Evolutionary conservation across 345 rosid genomes (phyloP).

Genomic region (Sapria himalayana): DNA sequence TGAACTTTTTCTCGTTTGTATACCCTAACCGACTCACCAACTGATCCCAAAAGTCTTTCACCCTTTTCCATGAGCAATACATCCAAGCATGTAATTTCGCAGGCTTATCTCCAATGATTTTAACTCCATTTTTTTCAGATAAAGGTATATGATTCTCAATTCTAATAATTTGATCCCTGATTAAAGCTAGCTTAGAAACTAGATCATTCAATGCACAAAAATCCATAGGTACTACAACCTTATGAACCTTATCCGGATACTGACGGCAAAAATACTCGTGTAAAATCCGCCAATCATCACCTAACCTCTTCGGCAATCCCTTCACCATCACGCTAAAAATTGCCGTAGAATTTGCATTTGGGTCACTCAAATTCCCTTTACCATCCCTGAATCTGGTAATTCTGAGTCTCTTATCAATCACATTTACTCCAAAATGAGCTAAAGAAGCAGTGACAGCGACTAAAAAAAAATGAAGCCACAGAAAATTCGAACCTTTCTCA

Average conservation of each 20-base stretch:
- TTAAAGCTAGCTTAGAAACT: conserved; percentile 53
- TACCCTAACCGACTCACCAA: conserved; percentile 31
- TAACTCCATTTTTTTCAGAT: conserved; percentile 27
- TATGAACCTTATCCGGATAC: conserved; percentile 76
- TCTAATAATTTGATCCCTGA: conserved; percentile 86
- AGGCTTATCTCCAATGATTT: conserved; percentile 9
- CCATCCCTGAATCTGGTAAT: conserved; percentile 89
- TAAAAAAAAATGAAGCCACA: conserved; percentile 76
- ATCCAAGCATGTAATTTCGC: conserved; percentile 12
- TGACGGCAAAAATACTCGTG: conserved; percentile 46
- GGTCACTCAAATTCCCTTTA: conserved; percentile 65
- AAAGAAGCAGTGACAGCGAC: conserved; percentile 35
- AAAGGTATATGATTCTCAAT: conserved; percentile 59
- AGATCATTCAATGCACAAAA: conserved; percentile 85
- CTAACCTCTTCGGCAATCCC: conserved; percentile 72
- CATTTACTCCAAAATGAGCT: conserved; percentile 55
- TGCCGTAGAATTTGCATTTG: conserved; percentile 45
- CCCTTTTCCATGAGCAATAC: conserved; percentile 16
- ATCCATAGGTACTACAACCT: conserved; percentile 78
- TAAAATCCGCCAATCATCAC: conserved; percentile 41
- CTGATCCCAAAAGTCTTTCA: conserved; percentile 22
- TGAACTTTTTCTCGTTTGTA: conserved; percentile 46
- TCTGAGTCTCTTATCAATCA: conserved; percentile 41
- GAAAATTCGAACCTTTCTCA: conserved; percentile 51
- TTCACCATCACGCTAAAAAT: conserved; percentile 74